Percentiles rank a stretch among this genome's conserved stretches.
Evolutionary conservation across 2,329 filamentous ascomycete species (phyloP).

Genomic region (Nectriaceae sp.): DNA sequence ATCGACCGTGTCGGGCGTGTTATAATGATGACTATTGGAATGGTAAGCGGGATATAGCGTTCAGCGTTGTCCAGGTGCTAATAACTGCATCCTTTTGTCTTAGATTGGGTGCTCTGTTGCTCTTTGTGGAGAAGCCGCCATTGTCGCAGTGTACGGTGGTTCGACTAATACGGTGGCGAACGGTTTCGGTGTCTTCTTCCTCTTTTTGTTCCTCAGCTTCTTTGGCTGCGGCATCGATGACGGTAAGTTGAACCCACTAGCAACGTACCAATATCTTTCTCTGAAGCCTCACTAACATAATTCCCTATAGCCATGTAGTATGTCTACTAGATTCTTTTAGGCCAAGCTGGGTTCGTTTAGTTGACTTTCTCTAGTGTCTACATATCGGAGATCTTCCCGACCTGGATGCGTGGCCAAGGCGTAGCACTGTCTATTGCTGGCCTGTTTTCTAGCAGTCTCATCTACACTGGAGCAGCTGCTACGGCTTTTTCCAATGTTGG

Average conservation of each 20-base stretch:
- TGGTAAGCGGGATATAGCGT: not conserved
- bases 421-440: not conserved
- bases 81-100: not conserved
- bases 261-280: too few species aligned
- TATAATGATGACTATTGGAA: not conserved
- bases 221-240: not conserved
- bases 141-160: not conserved
- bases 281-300: not conserved
- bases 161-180: not conserved
- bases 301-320: not conserved
- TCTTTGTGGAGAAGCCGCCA: not conserved
- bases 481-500: not conserved
- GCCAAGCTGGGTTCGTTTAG: not conserved
- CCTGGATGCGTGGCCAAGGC: slow-evolving; percentile 1
- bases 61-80: not conserved
- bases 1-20: not conserved
- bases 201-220: not conserved
- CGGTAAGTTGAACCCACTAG: too few species aligned
- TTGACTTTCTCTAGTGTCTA: not conserved
- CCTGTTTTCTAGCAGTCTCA: not conserved
- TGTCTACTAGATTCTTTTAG: not conserved
- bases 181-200: not conserved
- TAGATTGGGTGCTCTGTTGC: too few species aligned
- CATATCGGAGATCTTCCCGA: not conserved
- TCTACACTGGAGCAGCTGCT: not conserved